These are phyloP conservation scores for Rubus idaeus DNA, from an alignment of 306 rosid genomes.

Conservation along the genomic window DNA sequence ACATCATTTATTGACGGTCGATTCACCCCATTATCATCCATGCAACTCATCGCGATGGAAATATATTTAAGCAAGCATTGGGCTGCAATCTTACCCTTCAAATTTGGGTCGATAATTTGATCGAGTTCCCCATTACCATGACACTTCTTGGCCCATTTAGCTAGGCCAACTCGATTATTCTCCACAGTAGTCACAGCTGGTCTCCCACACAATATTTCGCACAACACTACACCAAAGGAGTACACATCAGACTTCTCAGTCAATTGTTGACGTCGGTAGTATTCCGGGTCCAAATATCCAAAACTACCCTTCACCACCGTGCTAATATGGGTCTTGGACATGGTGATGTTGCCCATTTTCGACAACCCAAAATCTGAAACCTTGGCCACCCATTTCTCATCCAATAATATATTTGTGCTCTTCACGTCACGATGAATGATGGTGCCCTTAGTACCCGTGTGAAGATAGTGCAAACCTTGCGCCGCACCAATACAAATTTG, in stretches of 20 bases:
- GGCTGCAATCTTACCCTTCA: conserved; percentile 30
- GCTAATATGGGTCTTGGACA: conserved; percentile 26
- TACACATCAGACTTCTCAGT: neutral
- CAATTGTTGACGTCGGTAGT: neutral
- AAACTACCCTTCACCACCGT: neutral
- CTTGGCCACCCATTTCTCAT: conserved; percentile 29
- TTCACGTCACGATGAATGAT: conserved; percentile 36
- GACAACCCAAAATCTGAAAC: conserved; percentile 34
- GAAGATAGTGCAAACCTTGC: conserved; percentile 13
- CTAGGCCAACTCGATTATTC: neutral
- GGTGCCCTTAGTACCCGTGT: neutral
- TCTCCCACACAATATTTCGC: neutral
- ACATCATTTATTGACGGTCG: conserved; percentile 54
- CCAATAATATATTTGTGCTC: conserved; percentile 21
- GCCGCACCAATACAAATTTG: conserved; percentile 17
- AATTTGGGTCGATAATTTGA: conserved; percentile 37
- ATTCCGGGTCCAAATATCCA: neutral
- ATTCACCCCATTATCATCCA: conserved; percentile 35
- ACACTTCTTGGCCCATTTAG: conserved; percentile 10
- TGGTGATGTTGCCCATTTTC: neutral
- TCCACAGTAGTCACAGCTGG: neutral
- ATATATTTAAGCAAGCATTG: conserved; percentile 38
- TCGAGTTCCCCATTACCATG: conserved; percentile 20
- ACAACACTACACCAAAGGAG: neutral
- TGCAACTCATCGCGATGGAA: conserved; percentile 44